Conservation (phyloP, 257 asterid genomes). For the Ocimum tenuiflorum region DNA sequence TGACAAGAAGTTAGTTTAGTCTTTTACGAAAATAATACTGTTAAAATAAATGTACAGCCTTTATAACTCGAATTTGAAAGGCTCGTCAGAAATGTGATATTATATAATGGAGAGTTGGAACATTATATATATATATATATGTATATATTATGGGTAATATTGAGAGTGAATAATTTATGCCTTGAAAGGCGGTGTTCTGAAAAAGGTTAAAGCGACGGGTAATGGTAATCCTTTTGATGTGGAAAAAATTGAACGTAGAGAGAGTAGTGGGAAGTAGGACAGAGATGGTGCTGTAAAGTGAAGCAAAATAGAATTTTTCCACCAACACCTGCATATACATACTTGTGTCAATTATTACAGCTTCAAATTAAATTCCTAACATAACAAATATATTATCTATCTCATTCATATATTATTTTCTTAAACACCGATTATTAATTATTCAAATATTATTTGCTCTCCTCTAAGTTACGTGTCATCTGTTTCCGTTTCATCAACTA, state of each 20-base stretch:
- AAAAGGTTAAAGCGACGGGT: slow-evolving; percentile 20
- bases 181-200: slow-evolving; percentile 25
- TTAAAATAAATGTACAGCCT: too few species aligned
- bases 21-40: too few species aligned
- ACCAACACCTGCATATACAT: background rate
- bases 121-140: too few species aligned
- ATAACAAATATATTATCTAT: slow-evolving; percentile 1
- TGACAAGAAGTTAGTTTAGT: too few species aligned
- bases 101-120: too few species aligned
- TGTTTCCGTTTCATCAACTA: too few species aligned
- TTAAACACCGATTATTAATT: background rate
- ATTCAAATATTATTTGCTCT: background rate
- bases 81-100: too few species aligned
- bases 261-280: slow-evolving; percentile 20
- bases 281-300: slow-evolving; percentile 32
- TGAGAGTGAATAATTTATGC: too few species aligned
- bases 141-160: too few species aligned
- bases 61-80: too few species aligned
- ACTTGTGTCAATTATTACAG: slow-evolving; percentile 8
- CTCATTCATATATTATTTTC: too few species aligned
- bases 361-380: too few species aligned
- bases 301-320: background rate
- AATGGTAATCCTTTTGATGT: slow-evolving; percentile 12
- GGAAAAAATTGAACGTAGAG: slow-evolving; percentile 13
- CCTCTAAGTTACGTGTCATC: background rate